Evolutionary conservation across 1,284 basidiomycete genomes (phyloP), one percentile per base, ranked within the genome.

Genomic region (Retiboletus flavoniger): DNA sequence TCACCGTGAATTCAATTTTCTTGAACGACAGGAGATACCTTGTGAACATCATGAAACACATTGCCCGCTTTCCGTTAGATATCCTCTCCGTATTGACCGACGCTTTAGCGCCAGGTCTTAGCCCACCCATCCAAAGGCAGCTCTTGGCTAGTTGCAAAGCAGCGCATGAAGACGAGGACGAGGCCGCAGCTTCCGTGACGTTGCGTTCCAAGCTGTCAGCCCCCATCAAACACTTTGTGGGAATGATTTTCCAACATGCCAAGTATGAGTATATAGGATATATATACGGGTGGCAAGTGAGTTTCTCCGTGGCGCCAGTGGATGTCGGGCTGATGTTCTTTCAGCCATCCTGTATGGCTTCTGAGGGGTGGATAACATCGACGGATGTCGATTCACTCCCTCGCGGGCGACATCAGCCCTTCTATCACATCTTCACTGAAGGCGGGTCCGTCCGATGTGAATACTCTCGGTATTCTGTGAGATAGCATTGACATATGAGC

Each of bases 201-300:
- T 52, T 58, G 28, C 74, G 74, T 26, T 70, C 64, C 32, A 57
- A 56, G 42, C 38, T 55, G 16, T 31, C 48, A 11, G 51, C 52
- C 7, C 59, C 55, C 7, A 66, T 81, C 7, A 65, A 70, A 60
- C 73, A 75, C 61, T 81, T 79, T 56, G 79, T 81, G 36, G 83
- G 83, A 5, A 75, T 79, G 70, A 63, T 78, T n/a, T 79, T 83
- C 54, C 63, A 64, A 47, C 81, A 83, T 63, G 63, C 51, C 31
- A 63, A 57, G 36, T 76, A 74, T 51, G 64, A 65, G 4, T 83
- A 82, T 58, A 57, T 69, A 16, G 82, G 78, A 10, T 78, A 76
- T 49, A 77, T 84, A 45, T 70, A 72, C 50, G 76, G 76, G 4
- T 84, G 83, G 82, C 78, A 83, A 66, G 80, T 82, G 61, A 47